Base-by-base conservation (phyloP, 139 green algal species). In the Marvania coccoides region DNA sequence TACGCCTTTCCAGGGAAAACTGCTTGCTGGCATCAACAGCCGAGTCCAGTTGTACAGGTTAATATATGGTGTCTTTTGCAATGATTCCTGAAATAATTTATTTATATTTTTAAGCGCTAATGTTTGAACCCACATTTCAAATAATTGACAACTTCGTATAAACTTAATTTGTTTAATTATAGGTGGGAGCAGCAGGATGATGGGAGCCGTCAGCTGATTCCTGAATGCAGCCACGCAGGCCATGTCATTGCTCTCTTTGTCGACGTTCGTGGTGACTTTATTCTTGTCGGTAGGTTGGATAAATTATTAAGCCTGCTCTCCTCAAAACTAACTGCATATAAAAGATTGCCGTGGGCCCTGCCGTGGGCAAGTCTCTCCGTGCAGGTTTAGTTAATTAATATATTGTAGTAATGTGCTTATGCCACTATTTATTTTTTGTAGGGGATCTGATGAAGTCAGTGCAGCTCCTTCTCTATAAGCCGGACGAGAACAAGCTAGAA, bases 381-480 rank as follows among this genome's bases (percentile, higher is more conserved):
- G 42, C 19, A 51, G 42, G 42, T 51, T 28, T 51, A 51, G 42
- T 51, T 51, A 28, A 28, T 51, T 19, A 51, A 51, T 28, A 51
- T 28, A 51, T 19, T 51, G 19, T 51, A 51, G 19, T 19, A 28
- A 61, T 61, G 13, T 61, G 13, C n/a, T 65, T 65, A 19, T n/a
- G 19, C 19, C 42, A 51, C 42, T 28, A 28, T 51, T 28, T 19
- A 51, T 51, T 51, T 47, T n/a, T 66, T 23, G 51, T 71, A 84
- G 88, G 93, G 13, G 94, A 99, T 71, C 66, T 99, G 33, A 99
- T 99, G 94, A 92, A 95, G 53, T 92, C 79, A 67, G 83, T 99
- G 28, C 80, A 83, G n/a, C 67, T 99, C 65, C 77, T 94, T 58
- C 35, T 85, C 55, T 95, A 91, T 76, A 69, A 73, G 31, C 74